Evolutionary conservation across 2,329 filamentous ascomycete genomes (phyloP), one percentile per base, ranked within the genome.

Genomic region (Penicillium brevicompactum): DNA sequence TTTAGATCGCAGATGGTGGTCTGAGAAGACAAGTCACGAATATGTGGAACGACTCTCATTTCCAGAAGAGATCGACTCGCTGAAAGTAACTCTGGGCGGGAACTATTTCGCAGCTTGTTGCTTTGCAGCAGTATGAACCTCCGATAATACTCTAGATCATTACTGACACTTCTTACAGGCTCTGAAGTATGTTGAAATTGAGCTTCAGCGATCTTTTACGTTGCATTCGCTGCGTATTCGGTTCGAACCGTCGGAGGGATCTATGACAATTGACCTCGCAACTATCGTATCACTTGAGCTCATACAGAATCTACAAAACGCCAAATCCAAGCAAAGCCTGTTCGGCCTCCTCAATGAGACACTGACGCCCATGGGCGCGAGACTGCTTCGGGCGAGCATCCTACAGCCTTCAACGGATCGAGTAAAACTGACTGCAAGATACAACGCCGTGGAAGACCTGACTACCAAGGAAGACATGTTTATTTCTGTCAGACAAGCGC

Each of bases 191-290:
- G 83, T 95, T 45, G 89, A 96, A 54, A 74, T 88, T 1, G 84
- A 86, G 6, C 81, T 91, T 57, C 80, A 80, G 4, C 81, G 88
- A 56, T 84, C 82, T 0, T 94, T 96, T 68, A 81, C 86, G 3
- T 80, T 82, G n/a, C 88, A 94, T 69, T 92, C 92, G 18, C 82
- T 97, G 31, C 86, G 91, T 3, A 88, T 97, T 67, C 88, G 86
- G 59, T 97, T 96, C 63, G 88, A 93, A 66, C 89, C 92, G 1
- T 92, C 91, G 0, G 90, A 96, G 68, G 90, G 93, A 22, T 90
- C 91, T 0, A 96, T 97, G 92, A 91, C 96, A 84, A 95, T 97
- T 64, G 93, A 97, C 66, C 82, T 94, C 2, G 88, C 91, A 0
- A 96, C 92, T 0, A 91, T 97, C 27, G 83, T 87, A 37, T 91